phyloP scores from a whole-genome alignment of 2,329 filamentous ascomycete genomes.

The Eurotiales sp. region DNA sequence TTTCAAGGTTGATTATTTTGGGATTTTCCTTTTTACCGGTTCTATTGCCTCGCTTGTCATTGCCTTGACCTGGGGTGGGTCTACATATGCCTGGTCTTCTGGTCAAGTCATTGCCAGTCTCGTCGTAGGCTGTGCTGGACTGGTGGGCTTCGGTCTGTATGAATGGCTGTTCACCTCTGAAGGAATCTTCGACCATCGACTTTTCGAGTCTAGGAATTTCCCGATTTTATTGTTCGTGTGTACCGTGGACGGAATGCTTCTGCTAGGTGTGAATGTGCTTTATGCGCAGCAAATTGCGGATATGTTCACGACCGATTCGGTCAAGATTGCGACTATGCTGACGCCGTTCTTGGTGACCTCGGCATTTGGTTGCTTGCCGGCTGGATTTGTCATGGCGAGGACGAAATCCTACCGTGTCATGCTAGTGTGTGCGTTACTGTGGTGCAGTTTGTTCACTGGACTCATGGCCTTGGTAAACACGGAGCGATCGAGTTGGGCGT shows the following conservation, averaged over 20 bases:
- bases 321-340: conserved; percentile 1
- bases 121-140: neutral
- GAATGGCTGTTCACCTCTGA: neutral
- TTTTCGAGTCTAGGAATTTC: neutral
- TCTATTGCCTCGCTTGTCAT: neutral
- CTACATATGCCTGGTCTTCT: neutral
- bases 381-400: neutral
- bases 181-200: neutral
- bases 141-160: neutral
- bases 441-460: neutral
- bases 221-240: neutral
- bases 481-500: neutral
- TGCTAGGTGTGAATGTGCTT: neutral
- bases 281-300: neutral
- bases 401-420: neutral
- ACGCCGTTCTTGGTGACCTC: neutral
- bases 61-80: neutral
- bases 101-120: neutral
- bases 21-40: neutral
- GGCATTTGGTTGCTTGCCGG: neutral
- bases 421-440: neutral
- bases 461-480: neutral
- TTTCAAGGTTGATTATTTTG: conserved; percentile 3
- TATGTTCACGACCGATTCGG: neutral
- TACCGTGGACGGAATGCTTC: neutral